Percentiles rank a stretch among this genome's conserved stretches.
phyloP scores from a whole-genome alignment of 2,329 filamentous ascomycete genomes.

The Chrysoporthe puriensis region DNA sequence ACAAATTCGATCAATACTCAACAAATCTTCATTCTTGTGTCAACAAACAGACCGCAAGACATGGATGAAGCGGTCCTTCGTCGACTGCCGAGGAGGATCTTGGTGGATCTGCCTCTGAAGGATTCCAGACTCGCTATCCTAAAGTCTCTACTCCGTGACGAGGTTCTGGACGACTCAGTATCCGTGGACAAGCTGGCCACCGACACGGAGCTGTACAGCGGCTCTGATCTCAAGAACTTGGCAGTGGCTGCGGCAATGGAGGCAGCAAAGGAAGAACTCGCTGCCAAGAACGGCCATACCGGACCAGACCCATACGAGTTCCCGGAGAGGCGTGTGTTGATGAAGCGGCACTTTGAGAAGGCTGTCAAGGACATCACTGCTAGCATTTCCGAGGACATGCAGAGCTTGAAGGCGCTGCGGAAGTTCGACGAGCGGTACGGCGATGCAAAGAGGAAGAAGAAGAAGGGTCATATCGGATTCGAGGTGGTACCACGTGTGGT shows the following conservation, averaged over 20 bases:
- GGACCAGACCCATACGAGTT: conserved; percentile 58
- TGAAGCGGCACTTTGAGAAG: conserved; percentile 75
- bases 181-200: conserved; percentile 65
- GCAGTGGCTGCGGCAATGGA: conserved; percentile 79
- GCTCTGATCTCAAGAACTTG: conserved; percentile 82
- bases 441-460: conserved; percentile 71
- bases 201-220: conserved; percentile 77
- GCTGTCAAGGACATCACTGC: conserved; percentile 88
- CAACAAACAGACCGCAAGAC: conserved; percentile 93
- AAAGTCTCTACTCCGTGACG: conserved; percentile 70
- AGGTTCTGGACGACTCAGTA: conserved; percentile 64
- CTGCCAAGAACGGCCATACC: conserved; percentile 36
- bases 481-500: conserved; percentile 47
- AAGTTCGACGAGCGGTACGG: conserved; percentile 97
- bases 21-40: conserved; percentile 96
- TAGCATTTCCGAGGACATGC: conserved; percentile 93
- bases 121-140: conserved; percentile 64
- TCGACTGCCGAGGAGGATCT: conserved; percentile 71
- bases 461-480: conserved; percentile 64
- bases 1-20: conserved; percentile 57
- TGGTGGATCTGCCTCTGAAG: conserved; percentile 72
- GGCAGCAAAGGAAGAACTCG: conserved; percentile 74
- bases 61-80: conserved; percentile 85
- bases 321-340: conserved; percentile 70
- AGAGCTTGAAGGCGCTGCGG: conserved; percentile 78